Conservation (phyloP, 176 grass and related monocot species). For the Leersia perrieri region DNA sequence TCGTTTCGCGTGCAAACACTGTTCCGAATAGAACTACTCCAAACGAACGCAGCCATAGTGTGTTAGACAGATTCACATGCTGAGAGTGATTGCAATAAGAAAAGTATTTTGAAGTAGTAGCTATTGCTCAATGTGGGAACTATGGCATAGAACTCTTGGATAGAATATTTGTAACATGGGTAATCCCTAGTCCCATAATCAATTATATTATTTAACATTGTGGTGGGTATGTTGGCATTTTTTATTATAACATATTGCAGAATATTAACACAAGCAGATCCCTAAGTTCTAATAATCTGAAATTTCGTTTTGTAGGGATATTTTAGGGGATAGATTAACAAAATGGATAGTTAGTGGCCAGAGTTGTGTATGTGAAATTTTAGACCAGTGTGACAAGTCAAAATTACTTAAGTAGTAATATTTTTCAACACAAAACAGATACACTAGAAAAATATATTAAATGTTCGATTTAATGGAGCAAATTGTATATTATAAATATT, state of each 20-base stretch:
- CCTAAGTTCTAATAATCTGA: not conserved
- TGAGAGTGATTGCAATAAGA: too few relatives aligned
- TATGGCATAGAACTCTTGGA: not conserved
- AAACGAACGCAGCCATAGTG: too few relatives aligned
- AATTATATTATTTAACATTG: not conserved
- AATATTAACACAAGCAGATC: not conserved
- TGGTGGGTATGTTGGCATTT: not conserved
- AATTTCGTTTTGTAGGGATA: not conserved
- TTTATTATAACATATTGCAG: not conserved
- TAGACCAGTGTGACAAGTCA: not conserved
- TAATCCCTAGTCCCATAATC: not conserved
- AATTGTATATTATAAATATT: too few relatives aligned
- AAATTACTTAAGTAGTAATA: not conserved
- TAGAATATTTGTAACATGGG: not conserved
- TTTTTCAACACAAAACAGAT: too few relatives aligned
- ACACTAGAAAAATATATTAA: too few relatives aligned
- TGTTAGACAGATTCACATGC: too few relatives aligned
- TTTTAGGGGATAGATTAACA: not conserved
- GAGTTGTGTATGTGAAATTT: not conserved
- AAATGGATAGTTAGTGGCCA: not conserved
- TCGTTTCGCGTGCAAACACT: too few relatives aligned
- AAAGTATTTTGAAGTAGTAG: too few relatives aligned
- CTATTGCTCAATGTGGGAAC: too few relatives aligned
- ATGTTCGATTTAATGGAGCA: too few relatives aligned
- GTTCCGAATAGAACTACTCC: too few relatives aligned